A percentile compares a stretch with the other conserved stretches of the same genome.
phyloP scores from a whole-genome alignment of 2,329 filamentous ascomycete genomes.

The Fusarium secorum region DNA sequence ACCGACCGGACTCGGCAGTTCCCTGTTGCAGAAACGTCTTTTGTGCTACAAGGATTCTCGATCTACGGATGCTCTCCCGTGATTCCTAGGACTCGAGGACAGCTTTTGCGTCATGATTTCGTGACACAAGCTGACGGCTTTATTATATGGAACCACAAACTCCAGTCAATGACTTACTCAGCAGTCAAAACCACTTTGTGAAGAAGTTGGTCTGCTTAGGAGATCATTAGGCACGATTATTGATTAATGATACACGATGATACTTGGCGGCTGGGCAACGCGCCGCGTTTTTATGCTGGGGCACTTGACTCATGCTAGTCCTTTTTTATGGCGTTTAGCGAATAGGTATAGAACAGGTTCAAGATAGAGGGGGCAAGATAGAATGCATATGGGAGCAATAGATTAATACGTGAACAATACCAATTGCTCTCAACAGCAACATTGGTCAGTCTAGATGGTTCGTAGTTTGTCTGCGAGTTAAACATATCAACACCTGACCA shows the following conservation, averaged over 20 bases:
- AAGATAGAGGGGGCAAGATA: slow-evolving; percentile 1
- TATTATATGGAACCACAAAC: background rate
- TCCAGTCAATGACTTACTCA: background rate
- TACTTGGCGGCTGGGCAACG: slow-evolving; percentile 5
- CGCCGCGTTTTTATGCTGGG: background rate
- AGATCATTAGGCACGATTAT: background rate
- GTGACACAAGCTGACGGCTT: background rate
- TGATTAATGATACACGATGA: slow-evolving; percentile 24
- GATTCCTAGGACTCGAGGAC: background rate
- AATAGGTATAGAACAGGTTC: slow-evolving; percentile 3
- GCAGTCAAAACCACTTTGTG: background rate
- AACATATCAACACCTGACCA: background rate
- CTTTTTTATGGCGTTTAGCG: slow-evolving; percentile 14
- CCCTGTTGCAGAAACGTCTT: background rate
- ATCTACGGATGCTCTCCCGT: background rate
- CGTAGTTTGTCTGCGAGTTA: background rate
- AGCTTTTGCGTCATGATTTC: slow-evolving; percentile 5
- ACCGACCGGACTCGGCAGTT: background rate
- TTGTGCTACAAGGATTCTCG: slow-evolving; percentile 7
- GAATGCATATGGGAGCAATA: background rate
- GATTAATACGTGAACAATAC: slow-evolving; percentile 2
- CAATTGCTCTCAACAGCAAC: background rate
- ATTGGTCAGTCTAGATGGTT: background rate
- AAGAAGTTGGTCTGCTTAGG: background rate
- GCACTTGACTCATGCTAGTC: slow-evolving; percentile 21